A percentile compares a stretch with the other conserved stretches of the same genome.
phyloP scores from a whole-genome alignment of 768 basidiomycete species.

The Kwoniella newhampshirensis region DNA sequence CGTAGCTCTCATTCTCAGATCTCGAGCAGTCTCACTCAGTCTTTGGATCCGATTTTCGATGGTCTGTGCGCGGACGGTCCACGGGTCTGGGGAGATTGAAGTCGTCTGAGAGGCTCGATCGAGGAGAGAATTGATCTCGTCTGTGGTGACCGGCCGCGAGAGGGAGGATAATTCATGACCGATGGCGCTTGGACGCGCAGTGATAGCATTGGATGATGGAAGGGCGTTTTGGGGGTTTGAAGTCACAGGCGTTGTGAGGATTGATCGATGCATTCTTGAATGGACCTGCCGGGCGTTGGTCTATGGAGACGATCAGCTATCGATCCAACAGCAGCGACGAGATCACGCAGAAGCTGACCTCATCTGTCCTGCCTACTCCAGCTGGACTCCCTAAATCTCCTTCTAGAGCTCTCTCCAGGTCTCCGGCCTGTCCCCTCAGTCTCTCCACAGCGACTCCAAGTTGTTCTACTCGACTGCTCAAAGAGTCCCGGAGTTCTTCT shows the following conservation, averaged over 20 bases:
- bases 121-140: slow-evolving; percentile 15
- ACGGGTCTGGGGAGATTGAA: not conserved
- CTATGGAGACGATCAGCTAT: too few species aligned
- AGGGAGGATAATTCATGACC: not conserved
- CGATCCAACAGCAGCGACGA: too few species aligned
- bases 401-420: slow-evolving; percentile 26
- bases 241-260: too few species aligned
- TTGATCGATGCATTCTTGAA: too few species aligned
- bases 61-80: slow-evolving; percentile 8
- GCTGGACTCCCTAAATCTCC: not conserved
- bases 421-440: slow-evolving; percentile 23
- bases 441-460: slow-evolving; percentile 29
- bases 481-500: slow-evolving; percentile 26
- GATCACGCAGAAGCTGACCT: too few species aligned
- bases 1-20: slow-evolving; percentile 4
- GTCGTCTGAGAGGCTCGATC: slow-evolving; percentile 17
- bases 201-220: not conserved
- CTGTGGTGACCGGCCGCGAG: slow-evolving; percentile 9
- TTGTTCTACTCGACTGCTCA: slow-evolving; percentile 23
- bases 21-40: slow-evolving; percentile 16
- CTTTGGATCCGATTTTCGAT: slow-evolving; percentile 13
- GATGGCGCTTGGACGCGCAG: not conserved
- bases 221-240: not conserved
- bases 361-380: too few species aligned
- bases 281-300: too few species aligned